Percentiles rank a stretch among this genome's conserved stretches.
These are phyloP conservation scores for Tulasnella sp. DNA, from an alignment of 768 basidiomycete genomes.

Conservation along the genomic window DNA sequence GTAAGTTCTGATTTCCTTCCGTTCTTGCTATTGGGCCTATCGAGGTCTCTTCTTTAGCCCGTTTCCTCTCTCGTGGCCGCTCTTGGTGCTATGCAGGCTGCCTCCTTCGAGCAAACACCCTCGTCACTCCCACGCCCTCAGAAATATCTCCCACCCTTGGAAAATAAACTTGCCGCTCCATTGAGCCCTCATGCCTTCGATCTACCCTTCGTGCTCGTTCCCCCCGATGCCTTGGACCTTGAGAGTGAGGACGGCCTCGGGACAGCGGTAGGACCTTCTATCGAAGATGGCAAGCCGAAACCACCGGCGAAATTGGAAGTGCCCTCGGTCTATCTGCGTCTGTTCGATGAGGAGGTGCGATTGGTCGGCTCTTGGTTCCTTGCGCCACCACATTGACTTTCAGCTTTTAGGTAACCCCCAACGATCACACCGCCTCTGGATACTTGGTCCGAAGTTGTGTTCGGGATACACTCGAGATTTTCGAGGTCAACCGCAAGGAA, in stretches of 20 bases:
- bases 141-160: slow-evolving; percentile 44
- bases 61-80: slow-evolving; percentile 25
- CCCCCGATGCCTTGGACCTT: slow-evolving; percentile 84
- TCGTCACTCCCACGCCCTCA: slow-evolving; percentile 59
- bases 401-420: slow-evolving; percentile 66
- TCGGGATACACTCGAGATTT: slow-evolving; percentile 80
- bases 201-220: slow-evolving; percentile 79
- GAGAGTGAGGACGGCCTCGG: slow-evolving; percentile 42
- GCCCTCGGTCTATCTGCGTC: slow-evolving; percentile 68
- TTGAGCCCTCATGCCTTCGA: slow-evolving; percentile 57
- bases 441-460: slow-evolving; percentile 77
- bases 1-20: background rate
- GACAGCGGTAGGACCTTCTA: slow-evolving; percentile 1
- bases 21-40: background rate
- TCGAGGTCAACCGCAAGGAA: slow-evolving; percentile 95
- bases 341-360: slow-evolving; percentile 65
- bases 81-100: slow-evolving; percentile 28
- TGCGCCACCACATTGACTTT: background rate
- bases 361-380: background rate
- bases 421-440: slow-evolving; percentile 71
- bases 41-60: background rate
- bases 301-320: slow-evolving; percentile 77
- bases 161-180: slow-evolving; percentile 43
- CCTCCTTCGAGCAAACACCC: slow-evolving; percentile 34
- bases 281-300: slow-evolving; percentile 46